Base-by-base conservation (phyloP, 2,329 filamentous ascomycete genomes). In the Trichoderma sp. region DNA sequence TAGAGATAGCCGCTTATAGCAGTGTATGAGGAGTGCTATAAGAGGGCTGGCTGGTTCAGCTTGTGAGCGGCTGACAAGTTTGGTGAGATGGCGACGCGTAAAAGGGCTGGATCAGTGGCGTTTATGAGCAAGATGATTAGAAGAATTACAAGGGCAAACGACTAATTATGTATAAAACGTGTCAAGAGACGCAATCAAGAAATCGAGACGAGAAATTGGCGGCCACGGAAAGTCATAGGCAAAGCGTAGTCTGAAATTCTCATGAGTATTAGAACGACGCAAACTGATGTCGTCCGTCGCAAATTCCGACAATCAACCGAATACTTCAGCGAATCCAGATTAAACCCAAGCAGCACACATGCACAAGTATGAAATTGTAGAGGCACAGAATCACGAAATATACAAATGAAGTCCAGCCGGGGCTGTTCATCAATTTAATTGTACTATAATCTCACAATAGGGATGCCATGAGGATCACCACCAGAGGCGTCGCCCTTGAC, bases 371-470 rank as follows among this genome's bases (percentile, higher is more conserved):
- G 18, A 16, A 56, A 45, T 7, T 18, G 16, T 7, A 7, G 16
- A 7, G 59, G 59, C 59, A 31, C 33, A 59, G 38, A n/a, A 5
- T 31, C 29, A 29, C 27, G 21, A 74, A 56, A 24, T 41, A 63
- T 60, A 66, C 63, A 66, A 67, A 33, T 72, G 68, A 72, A 63
- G 31, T 33, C 21, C 69, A 72, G 69, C 60, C 69, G 35, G 12
- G 9, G 29, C 69, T 53, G 69, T 24, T 53, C 64, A 68, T 68
- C 63, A 69, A 68, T 75, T 67, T 74, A 62, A 60, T 75, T 75
- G 72, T 75, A 69, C 63, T 75, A 45, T 75, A 75, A 62, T 75
- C 31, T 62, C 53, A 75, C 72, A 68, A 62, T 35, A 68, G 64
- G 72, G 64, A 53, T 53, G 53, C 53, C 53, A 21, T 35, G 62